Base-by-base conservation (phyloP, 176 grass and related monocot genomes). In the Calamus simplicifolius region DNA sequence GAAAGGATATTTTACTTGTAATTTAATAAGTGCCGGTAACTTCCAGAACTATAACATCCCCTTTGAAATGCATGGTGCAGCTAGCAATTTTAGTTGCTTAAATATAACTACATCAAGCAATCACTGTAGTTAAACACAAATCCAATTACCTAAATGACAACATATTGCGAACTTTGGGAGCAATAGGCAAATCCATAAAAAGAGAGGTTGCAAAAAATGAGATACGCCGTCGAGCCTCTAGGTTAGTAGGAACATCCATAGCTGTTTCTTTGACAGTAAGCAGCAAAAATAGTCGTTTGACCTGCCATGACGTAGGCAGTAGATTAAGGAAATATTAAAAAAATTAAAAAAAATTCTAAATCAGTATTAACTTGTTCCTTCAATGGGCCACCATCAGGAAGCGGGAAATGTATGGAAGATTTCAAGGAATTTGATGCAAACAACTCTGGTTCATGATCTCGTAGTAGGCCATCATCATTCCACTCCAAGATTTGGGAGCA, bases 121-220 rank as follows among this genome's bases (percentile, higher is more conserved):
- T 35, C 31, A 35, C 1, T 35, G 31, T 35, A 35, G 6, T 8
- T 10, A 5, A 19, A 66, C 31, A 76, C 30, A 3, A 27, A 4
- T 63, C 58, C 8, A 48, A 64, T 71, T 87, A 96, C 91, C 91
- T 96, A 63, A 96, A 96, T 31, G 91, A 96, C 56, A 96, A 59
- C 91, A 96, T 96, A 66, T 62, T 96, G 54, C 75, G 68, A 59
- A 96, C 91, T 76, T 74, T 87, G 49, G 91, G 91, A 74, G 91
- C 86, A 74, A 59, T 43, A 27, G 91, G 91, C 83, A 96, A 90
- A 81, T 84, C 80, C 91, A 96, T 96, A 69, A 96, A 96, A 49
- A 96, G 75, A 75, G 86, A 96, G 50, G 86, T 96, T 18, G 91
- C 82, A 53, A 96, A 87, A 71, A 90, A 96, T 61, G 86, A 87